Percentiles rank a stretch among this genome's conserved stretches.
These are phyloP conservation scores for Xylaria sp. DNA, from an alignment of 2,329 filamentous ascomycete genomes.

Conservation along the genomic window DNA sequence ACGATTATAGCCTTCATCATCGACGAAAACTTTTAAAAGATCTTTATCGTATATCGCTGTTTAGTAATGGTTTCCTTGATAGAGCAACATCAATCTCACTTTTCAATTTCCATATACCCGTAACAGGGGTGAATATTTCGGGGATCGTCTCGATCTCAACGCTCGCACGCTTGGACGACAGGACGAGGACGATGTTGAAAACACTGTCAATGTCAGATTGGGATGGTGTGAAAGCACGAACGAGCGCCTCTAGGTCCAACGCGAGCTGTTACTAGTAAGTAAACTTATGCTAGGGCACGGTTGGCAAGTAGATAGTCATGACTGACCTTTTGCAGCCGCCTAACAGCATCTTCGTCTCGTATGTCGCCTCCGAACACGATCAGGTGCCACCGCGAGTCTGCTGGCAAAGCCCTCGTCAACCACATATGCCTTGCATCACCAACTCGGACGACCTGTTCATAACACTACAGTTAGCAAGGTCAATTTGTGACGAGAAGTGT, in stretches of 20 bases:
- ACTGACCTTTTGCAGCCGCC: conserved; percentile 38
- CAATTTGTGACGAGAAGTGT: no score
- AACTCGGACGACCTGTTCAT: conserved; percentile 64
- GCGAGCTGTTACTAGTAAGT: conserved; percentile 31
- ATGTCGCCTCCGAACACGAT: conserved; percentile 61
- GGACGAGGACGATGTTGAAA: conserved; percentile 62
- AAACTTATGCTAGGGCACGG: background rate
- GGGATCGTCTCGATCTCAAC: conserved; percentile 61
- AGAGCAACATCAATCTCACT: conserved; percentile 44
- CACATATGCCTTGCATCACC: conserved; percentile 64
- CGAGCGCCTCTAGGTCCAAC: conserved; percentile 27
- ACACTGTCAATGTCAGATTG: conserved; percentile 55
- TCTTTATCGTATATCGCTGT: conserved; percentile 45
- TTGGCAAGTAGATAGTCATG: background rate
- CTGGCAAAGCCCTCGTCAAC: conserved; percentile 55
- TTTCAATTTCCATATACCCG: conserved; percentile 60
- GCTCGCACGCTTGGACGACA: conserved; percentile 52
- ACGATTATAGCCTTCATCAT: conserved; percentile 61
- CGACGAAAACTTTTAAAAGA: conserved; percentile 63
- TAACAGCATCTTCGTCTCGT: conserved; percentile 43
- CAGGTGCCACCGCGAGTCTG: conserved; percentile 52
- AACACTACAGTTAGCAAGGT: no score
- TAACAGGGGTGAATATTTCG: conserved; percentile 59
- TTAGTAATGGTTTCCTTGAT: background rate
- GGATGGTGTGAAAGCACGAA: conserved; percentile 50